Evolutionary conservation across 257 asterid species (phyloP).

Genomic region (Solanum ossicruentum): DNA sequence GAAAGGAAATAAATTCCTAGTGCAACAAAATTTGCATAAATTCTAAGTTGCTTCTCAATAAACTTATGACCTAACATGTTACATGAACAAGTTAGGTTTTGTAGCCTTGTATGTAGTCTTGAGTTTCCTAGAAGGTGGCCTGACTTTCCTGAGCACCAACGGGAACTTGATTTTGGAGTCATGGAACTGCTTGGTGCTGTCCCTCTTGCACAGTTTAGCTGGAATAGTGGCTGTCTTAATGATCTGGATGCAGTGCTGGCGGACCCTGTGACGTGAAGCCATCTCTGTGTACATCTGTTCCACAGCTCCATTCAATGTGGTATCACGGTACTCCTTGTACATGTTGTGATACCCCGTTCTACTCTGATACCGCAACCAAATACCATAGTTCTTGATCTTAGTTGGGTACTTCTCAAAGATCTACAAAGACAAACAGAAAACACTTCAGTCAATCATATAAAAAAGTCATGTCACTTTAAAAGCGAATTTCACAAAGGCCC

Average conservation of each 20-base stretch:
- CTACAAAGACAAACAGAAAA: background rate
- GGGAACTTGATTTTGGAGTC: background rate
- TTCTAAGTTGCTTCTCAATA: background rate
- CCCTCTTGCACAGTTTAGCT: background rate
- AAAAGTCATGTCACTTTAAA: background rate
- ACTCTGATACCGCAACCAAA: background rate
- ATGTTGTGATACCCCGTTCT: background rate
- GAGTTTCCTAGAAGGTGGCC: background rate
- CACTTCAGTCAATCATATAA: background rate
- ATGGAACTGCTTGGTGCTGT: background rate
- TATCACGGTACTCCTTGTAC: constrained; percentile 1
- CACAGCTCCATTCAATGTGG: background rate
- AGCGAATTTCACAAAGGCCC: background rate
- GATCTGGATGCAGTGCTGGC: constrained; percentile 1
- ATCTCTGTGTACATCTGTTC: background rate
- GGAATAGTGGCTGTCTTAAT: constrained; percentile 1
- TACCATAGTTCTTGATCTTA: background rate
- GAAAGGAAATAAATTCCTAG: background rate
- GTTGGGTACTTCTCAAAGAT: background rate
- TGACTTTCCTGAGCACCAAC: background rate
- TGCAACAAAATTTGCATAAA: background rate
- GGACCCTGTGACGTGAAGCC: constrained; percentile 2
- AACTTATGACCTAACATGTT: background rate
- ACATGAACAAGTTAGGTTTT: background rate
- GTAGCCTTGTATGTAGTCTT: constrained; percentile 1